Base-by-base conservation (phyloP, 768 basidiomycete genomes). In the Suillus subalutaceus region DNA sequence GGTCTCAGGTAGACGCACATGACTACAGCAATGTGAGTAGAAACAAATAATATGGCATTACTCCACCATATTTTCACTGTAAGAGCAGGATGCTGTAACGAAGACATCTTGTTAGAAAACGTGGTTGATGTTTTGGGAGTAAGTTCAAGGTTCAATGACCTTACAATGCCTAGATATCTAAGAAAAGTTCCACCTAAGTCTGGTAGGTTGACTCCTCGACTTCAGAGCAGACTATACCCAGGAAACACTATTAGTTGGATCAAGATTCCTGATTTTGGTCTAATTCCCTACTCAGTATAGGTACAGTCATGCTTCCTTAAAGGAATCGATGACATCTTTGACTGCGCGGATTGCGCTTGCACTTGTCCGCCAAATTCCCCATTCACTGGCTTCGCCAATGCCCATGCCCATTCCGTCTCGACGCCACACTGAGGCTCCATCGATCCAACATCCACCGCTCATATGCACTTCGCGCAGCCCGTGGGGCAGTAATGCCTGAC, bases 401-500 rank as follows among this genome's bases (percentile, higher is more conserved):
- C 89, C 90, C 90, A 93, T 92, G 0, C 87, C 88, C 86, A 93
- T 88, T 0, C 84, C 85, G 12, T 81, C 79, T 13, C 77, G 83
- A 68, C 84, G 81, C 73, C 82, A 83, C 13, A 67, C 16, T 83
- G 89, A 90, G 57, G 69, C 74, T 53, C 90, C 79, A 7, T 85
- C 81, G 0, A 83, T 60, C 90, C 90, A 93, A 40, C 73, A 71
- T 2, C 90, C 92, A 0, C 86, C 93, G 68, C 92, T 93, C 65
- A 93, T 72, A 73, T 94, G 93, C 1, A 94, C 79, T 74, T 94
- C 92, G 30, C 77, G 78, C 30, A 92, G 73, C 7, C 89, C 90
- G 32, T 82, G 77, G 0, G 87, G 85, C 30, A 87, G 70, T 44
- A 93, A 79, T 23, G 77, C 69, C 26, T 81, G 70, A 60, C 92